Evolutionary conservation across 2,329 filamentous ascomycete genomes (phyloP).

Genomic region (Plenodomus tracheiphilus): DNA sequence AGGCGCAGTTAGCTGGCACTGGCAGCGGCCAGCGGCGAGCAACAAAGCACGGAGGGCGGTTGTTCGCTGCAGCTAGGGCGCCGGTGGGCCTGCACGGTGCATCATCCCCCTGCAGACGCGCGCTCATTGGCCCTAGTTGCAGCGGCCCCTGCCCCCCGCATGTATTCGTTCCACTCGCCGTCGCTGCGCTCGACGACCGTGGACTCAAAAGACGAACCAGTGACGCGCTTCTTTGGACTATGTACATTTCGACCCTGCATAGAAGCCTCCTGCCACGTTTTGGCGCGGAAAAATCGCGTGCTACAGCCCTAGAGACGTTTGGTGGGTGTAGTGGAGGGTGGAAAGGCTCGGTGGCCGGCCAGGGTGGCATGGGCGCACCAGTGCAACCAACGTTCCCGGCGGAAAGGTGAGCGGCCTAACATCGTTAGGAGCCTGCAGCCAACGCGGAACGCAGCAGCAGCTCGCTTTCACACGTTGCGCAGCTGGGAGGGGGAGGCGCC

Average conservation of each 20-base stretch:
- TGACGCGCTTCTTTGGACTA: constrained; percentile 31
- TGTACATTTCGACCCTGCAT: constrained; percentile 29
- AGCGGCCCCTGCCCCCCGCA: constrained; percentile 25
- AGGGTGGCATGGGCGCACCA: constrained; percentile 19
- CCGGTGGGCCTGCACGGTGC: constrained; percentile 19
- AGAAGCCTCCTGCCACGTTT: constrained; percentile 28
- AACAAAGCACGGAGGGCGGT: constrained; percentile 33
- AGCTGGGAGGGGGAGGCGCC: not conserved
- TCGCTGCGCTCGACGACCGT: not conserved
- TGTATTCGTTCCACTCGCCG: constrained; percentile 22
- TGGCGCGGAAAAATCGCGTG: constrained; percentile 37
- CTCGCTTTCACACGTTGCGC: too few species aligned
- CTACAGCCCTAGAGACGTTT: constrained; percentile 33
- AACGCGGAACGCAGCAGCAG: constrained; percentile 30
- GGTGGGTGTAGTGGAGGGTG: constrained; percentile 29
- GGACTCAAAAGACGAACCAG: constrained; percentile 19
- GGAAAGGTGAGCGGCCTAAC: constrained; percentile 25
- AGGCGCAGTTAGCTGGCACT: constrained; percentile 21
- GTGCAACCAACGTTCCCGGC: constrained; percentile 24
- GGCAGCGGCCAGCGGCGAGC: constrained; percentile 32
- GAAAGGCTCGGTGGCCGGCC: constrained; percentile 10
- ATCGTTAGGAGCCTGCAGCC: constrained; percentile 23
- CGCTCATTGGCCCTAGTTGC: constrained; percentile 16
- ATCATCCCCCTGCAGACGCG: constrained; percentile 10
- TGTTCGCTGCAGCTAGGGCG: constrained; percentile 30